Evolutionary conservation across 768 basidiomycete genomes (phyloP), one percentile per base, ranked within the genome.

Genomic region (Mycena chlorophos): DNA sequence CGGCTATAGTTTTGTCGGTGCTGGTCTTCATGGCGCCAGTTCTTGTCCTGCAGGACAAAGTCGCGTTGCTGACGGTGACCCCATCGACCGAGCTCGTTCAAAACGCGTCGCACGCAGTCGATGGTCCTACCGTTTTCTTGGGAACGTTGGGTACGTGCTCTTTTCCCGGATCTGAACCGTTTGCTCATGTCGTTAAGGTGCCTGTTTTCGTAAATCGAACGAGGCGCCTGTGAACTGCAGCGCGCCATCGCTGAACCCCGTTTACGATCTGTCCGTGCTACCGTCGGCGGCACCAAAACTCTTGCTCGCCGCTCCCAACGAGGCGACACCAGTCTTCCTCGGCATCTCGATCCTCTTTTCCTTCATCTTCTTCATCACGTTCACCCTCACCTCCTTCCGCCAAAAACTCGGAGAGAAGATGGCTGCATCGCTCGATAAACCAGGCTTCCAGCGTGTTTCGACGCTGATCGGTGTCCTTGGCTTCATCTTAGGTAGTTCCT

Each of bases 401-500:
- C 80, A 83, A 55, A 79, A 83, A 52, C 79, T 90, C 75, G 75
- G 77, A 22, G 80, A 75, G 13, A 84, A 79, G 67, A 59, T 81
- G 29, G 70, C 78, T 25, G 72, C 69, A 2, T 40, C 69, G 2
- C 73, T 89, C 56, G 84, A 85, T 38, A 84, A 75, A 28, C 86
- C 87, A 0, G 55, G 75, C 29, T 61, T 87, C 13, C 86, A 88
- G 55, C 78, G 78, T 20, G 58, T 71, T 17, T 83, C 85, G 12
- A 86, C 88, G 14, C 91, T 89, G 87, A 75, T 89, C 57, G 89
- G 89, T 3, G 76, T 91, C 43, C 75, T 86, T 55, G 86, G 87
- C n/a, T 91, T 89, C 68, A 73, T 90, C 63, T 78, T 87, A 42
- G 89, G 89, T 84, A 56, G 28, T 39, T 22, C 38, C 14, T n/a